Base-by-base conservation (phyloP, 345 rosid species). In the Acer negundo region DNA sequence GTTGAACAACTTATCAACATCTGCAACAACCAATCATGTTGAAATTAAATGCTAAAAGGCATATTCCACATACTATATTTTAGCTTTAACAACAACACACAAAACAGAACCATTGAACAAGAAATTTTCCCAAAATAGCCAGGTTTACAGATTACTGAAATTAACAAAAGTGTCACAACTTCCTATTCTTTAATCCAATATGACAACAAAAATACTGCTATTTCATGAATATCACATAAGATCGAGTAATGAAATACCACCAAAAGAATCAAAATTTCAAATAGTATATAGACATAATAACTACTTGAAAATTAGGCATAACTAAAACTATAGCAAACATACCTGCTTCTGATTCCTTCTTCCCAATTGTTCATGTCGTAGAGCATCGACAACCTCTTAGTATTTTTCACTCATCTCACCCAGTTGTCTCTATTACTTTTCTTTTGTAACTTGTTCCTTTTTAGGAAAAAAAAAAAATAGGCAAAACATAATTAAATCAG, bases 321-420 rank as follows among this genome's bases (percentile, higher is more conserved):
- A 69, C 31, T 38, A 31, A 80, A 81, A 64, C 35, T 31, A 40
- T 26, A 72, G 68, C 61, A 72, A 55, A 53, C 75, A 76, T 88
- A 95, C 99, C 89, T 97, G 88, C 84, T 88, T 96, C 99, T 22
- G 97, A 86, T 81, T 94, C 99, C 85, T 89, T 81, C 99, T 87
- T 72, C 99, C 99, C 80, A 96, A 80, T 73, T 92, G 97, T 82
- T 96, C 99, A 81, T 96, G 99, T 75, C 95, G 90, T 80, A 90
- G 71, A 56, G 98, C 98, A 91, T 96, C 98, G 75, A 92, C 87
- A 53, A 97, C 98, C 89, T 96, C 99, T 83, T 96, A 98, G 85
- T 96, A 96, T 74, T 92, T 96, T 75, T 90, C 35, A 31, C 5
- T 31, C 35, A 31, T 31, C 35, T 31, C 35, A 31, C 4, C 35